Conservation (phyloP, 1,284 basidiomycete species). For the Ceratobasidium sp. region DNA sequence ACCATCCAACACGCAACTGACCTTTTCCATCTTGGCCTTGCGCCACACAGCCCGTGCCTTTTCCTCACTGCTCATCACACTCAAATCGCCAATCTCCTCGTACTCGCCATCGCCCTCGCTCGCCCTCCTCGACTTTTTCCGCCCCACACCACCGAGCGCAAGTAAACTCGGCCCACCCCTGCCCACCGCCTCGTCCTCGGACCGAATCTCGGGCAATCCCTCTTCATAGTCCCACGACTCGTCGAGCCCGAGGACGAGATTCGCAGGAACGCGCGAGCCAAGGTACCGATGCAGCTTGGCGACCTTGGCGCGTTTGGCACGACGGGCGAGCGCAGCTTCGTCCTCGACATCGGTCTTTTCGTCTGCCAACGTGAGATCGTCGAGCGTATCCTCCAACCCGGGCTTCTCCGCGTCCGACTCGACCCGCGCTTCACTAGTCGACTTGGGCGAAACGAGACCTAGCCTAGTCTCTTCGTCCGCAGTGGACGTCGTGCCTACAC, state of each 20-base stretch:
- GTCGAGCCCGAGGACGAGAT: conserved; percentile 69
- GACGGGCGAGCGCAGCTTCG: conserved; percentile 66
- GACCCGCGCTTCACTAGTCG: neutral
- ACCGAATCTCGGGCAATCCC: conserved; percentile 56
- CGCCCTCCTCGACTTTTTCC: conserved; percentile 25
- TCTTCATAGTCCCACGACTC: conserved; percentile 55
- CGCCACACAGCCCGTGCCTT: conserved; percentile 73
- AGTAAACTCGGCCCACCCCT: conserved; percentile 4
- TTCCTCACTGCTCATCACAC: conserved; percentile 59
- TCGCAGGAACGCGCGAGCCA: conserved; percentile 77
- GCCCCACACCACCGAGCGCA: neutral
- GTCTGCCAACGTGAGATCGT: conserved; percentile 14
- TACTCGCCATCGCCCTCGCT: conserved; percentile 48
- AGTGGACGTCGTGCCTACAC: neutral
- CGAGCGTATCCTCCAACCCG: conserved; percentile 2
- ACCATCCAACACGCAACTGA: conserved; percentile 53
- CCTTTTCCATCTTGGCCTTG: conserved; percentile 87
- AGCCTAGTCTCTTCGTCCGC: conserved; percentile 6
- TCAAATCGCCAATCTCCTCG: conserved; percentile 51
- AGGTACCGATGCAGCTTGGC: conserved; percentile 84
- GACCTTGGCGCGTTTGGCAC: conserved; percentile 76
- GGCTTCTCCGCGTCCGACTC: conserved; percentile 5
- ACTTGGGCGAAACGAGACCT: neutral
- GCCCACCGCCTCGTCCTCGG: conserved; percentile 50
- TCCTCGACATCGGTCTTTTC: conserved; percentile 42